phyloP scores from a whole-genome alignment of 116 monocot genomes.

The Zostera marina region DNA sequence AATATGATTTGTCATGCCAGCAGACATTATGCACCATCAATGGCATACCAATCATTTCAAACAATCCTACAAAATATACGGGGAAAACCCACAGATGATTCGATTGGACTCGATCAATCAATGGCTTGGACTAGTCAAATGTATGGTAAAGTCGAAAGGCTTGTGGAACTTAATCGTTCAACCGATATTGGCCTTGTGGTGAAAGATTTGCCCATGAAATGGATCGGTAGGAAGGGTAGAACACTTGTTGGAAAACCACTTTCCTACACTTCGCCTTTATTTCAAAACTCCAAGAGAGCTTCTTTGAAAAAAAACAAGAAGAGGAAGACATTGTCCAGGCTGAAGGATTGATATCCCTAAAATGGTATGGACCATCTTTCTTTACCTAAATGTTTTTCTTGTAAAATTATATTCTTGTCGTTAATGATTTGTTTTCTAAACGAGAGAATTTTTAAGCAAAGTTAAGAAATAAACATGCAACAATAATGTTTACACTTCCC shows the following conservation, averaged over 20 bases:
- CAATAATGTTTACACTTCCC: too few relatives aligned
- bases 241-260: slow-evolving; percentile 32
- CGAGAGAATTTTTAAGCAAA: too few relatives aligned
- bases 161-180: slow-evolving; percentile 38
- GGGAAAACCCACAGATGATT: slow-evolving; percentile 60
- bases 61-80: slow-evolving; percentile 42
- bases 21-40: slow-evolving; percentile 26
- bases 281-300: slow-evolving; percentile 8
- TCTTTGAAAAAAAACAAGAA: slow-evolving; percentile 42
- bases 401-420: too few relatives aligned
- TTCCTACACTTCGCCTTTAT: slow-evolving; percentile 15
- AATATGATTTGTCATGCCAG: slow-evolving; percentile 31
- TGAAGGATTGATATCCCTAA: not conserved
- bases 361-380: too few relatives aligned
- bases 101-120: slow-evolving; percentile 62
- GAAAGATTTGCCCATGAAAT: slow-evolving; percentile 45
- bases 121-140: slow-evolving; percentile 56
- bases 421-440: too few relatives aligned
- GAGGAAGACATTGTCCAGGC: slow-evolving; percentile 34
- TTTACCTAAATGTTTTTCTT: too few relatives aligned
- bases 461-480: too few relatives aligned
- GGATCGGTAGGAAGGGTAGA: slow-evolving; percentile 55
- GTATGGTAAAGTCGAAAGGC: slow-evolving; percentile 33
- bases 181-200: slow-evolving; percentile 38
- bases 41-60: slow-evolving; percentile 46